Conservation (phyloP, 345 rosid species). For the Camelina sativa region DNA sequence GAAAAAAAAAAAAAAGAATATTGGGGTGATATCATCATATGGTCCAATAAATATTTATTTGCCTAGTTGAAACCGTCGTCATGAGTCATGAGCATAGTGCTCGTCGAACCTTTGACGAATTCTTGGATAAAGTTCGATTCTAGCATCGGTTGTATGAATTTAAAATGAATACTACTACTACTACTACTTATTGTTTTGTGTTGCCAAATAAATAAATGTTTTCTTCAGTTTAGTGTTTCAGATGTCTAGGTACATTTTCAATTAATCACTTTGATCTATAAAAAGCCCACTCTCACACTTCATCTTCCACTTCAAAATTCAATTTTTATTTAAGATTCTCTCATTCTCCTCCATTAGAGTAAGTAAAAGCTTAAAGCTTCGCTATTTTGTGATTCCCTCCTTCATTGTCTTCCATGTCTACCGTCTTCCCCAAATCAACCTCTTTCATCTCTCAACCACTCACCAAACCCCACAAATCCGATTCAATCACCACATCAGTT, state of each 20-base stretch:
- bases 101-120: conserved; percentile 28
- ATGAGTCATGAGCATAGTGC: conserved; percentile 3
- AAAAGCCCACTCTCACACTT: conserved; percentile 31
- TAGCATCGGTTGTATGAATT: conserved; percentile 19
- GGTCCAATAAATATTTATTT: conserved; percentile 7
- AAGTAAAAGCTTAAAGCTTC: conserved; percentile 21
- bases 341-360: conserved; percentile 27
- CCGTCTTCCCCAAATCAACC: conserved; percentile 42
- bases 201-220: conserved; percentile 3
- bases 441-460: conserved; percentile 46
- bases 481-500: conserved; percentile 39
- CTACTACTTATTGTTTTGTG: background rate
- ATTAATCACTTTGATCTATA: conserved; percentile 13
- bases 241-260: conserved; percentile 36
- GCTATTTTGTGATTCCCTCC: background rate
- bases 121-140: conserved; percentile 26
- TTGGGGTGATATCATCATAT: conserved; percentile 9
- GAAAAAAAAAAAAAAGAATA: background rate
- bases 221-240: background rate
- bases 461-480: conserved; percentile 44
- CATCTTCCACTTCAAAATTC: conserved; percentile 32
- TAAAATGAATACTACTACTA: too few species aligned
- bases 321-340: background rate
- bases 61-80: background rate
- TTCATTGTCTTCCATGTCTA: conserved; percentile 66